A percentile compares a stretch with the other conserved stretches of the same genome.
Conservation (phyloP, 2,329 filamentous ascomycete species). For the Blumeria hordei region DNA sequence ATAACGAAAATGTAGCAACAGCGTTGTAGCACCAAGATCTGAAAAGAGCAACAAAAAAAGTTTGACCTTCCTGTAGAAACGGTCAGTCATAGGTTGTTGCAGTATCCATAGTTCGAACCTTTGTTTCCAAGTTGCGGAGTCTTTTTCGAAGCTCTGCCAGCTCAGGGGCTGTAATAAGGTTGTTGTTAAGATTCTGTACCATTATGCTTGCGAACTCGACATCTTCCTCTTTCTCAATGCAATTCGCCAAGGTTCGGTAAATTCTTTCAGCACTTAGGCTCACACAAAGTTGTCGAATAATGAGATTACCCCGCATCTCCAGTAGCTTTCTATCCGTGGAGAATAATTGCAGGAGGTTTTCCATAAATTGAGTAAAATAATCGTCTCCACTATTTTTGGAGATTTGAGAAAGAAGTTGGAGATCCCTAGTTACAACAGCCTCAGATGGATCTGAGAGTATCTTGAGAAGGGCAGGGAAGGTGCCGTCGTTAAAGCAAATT, state of each 20-base stretch:
- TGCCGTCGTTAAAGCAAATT: slow-evolving; percentile 87
- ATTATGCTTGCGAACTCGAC: slow-evolving; percentile 98
- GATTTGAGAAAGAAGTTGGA: slow-evolving; percentile 85
- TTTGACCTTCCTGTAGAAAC: slow-evolving; percentile 53
- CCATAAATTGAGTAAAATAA: slow-evolving; percentile 97
- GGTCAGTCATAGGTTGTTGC: too few relatives aligned
- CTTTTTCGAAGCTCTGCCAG: slow-evolving; percentile 75
- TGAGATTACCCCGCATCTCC: slow-evolving; percentile 82
- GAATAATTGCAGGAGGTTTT: slow-evolving; percentile 83
- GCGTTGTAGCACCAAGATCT: slow-evolving; percentile 97
- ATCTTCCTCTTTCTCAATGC: slow-evolving; percentile 92
- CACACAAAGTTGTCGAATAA: slow-evolving; percentile 83
- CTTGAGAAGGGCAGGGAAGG: slow-evolving; percentile 86
- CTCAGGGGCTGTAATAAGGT: slow-evolving; percentile 91
- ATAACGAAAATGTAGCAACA: slow-evolving; percentile 89
- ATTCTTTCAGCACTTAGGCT: slow-evolving; percentile 86
- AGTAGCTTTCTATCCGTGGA: slow-evolving; percentile 79
- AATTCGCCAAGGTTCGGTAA: slow-evolving; percentile 85
- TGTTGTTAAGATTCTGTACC: slow-evolving; percentile 98
- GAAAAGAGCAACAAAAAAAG: slow-evolving; percentile 84
- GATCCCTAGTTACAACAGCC: slow-evolving; percentile 80
- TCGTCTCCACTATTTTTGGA: slow-evolving; percentile 91
- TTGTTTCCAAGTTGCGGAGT: slow-evolving; percentile 71
- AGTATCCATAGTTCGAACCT: slow-evolving; percentile 21
- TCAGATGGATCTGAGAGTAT: slow-evolving; percentile 89